Evolutionary conservation across 345 rosid genomes (phyloP).

Genomic region (Zanthoxylum bungeanum): DNA sequence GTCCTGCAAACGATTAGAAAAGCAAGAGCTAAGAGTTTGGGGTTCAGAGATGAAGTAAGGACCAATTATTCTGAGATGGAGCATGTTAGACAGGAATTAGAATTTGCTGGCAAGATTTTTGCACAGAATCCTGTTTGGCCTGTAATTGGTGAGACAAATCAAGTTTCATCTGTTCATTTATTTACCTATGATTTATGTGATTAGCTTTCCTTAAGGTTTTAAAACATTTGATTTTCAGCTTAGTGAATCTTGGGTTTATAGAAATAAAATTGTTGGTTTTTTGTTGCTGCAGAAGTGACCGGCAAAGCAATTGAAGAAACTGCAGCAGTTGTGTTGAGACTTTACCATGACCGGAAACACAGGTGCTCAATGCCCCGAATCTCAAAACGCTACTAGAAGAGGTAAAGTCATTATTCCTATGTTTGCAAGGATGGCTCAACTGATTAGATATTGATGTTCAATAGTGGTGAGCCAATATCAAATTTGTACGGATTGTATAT

Average conservation of each 20-base stretch:
- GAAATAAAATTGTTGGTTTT: conserved; percentile 3
- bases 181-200: neutral
- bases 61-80: conserved; percentile 79
- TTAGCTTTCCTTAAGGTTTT: neutral
- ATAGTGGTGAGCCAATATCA: neutral
- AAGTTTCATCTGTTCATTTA: neutral
- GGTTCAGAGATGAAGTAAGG: conserved; percentile 45
- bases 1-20: conserved; percentile 71
- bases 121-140: conserved; percentile 84
- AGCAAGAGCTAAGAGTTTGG: conserved; percentile 70
- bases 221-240: conserved; percentile 1
- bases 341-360: conserved; percentile 63
- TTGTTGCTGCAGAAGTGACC: conserved; percentile 67
- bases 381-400: conserved; percentile 58
- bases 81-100: conserved; percentile 64
- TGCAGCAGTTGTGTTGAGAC: conserved; percentile 76
- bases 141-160: conserved; percentile 53
- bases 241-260: neutral
- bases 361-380: conserved; percentile 74
- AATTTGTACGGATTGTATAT: conserved; percentile 10
- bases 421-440: conserved; percentile 5
- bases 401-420: conserved; percentile 14
- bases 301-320: conserved; percentile 93
- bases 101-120: conserved; percentile 57
- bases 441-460: neutral